A percentile compares a stretch with the other conserved stretches of the same genome.
Evolutionary conservation across 345 rosid species (phyloP).

Genomic region (Rhodamnia rubescens): DNA sequence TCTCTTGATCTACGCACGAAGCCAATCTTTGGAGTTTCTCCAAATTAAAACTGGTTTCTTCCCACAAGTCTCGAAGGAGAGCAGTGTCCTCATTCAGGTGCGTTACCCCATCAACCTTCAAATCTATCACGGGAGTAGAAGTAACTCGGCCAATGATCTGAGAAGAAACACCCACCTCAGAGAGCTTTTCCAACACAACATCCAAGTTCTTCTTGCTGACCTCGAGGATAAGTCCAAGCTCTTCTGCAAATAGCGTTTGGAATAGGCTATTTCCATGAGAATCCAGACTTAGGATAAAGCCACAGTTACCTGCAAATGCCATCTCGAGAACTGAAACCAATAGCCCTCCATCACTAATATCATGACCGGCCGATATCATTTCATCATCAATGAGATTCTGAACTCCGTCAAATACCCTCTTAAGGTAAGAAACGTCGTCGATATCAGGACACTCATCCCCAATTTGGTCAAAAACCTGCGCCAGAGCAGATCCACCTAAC

Average conservation of each 20-base stretch:
- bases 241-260: conserved; percentile 78
- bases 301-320: conserved; percentile 91
- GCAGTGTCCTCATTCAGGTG: conserved; percentile 52
- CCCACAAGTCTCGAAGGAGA: conserved; percentile 79
- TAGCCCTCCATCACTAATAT: conserved; percentile 93
- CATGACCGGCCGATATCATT: conserved; percentile 81
- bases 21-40: conserved; percentile 74
- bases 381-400: conserved; percentile 56
- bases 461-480: conserved; percentile 75
- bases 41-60: conserved; percentile 80
- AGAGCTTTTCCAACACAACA: conserved; percentile 41
- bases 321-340: conserved; percentile 66
- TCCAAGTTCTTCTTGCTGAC: conserved; percentile 53
- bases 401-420: conserved; percentile 56
- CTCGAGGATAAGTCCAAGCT: conserved; percentile 79
- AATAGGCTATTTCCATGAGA: conserved; percentile 57
- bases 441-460: conserved; percentile 87
- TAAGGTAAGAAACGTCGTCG: conserved; percentile 66
- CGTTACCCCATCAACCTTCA: conserved; percentile 50
- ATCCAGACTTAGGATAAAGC: conserved; percentile 41
- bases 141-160: conserved; percentile 73
- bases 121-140: conserved; percentile 31
- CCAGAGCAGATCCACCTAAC: conserved; percentile 86
- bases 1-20: conserved; percentile 78
- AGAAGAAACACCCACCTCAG: conserved; percentile 27